Evolutionary conservation across 768 basidiomycete genomes (phyloP).

Genomic region (Hortiboletus flavorubellus): DNA sequence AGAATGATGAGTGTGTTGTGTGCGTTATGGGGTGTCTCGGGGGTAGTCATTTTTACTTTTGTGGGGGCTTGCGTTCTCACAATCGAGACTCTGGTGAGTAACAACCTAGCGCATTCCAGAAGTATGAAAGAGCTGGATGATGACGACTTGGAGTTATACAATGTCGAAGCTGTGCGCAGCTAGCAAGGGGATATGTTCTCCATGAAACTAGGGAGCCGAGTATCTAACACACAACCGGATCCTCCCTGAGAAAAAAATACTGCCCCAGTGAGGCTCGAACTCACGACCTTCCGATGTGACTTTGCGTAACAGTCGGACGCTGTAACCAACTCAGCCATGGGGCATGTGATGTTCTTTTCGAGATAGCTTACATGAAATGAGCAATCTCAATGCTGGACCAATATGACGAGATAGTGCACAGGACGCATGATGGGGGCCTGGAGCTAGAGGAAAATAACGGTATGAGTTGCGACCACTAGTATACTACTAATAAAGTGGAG

Average conservation of each 20-base stretch:
- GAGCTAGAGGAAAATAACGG: not conserved
- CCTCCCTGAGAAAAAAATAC: constrained; percentile 6
- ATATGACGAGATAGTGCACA: not conserved
- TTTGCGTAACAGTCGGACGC: constrained; percentile 65
- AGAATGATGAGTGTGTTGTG: not conserved
- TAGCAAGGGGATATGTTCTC: not conserved
- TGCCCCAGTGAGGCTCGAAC: constrained; percentile 68
- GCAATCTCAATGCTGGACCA: no score
- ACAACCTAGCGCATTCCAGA: no score
- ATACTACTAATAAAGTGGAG: not conserved
- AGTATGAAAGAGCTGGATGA: no score
- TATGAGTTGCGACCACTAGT: no score
- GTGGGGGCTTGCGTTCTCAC: not conserved
- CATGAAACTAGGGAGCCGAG: not conserved
- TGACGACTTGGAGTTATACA: not conserved
- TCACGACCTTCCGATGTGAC: constrained; percentile 59
- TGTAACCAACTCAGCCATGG: constrained; percentile 78
- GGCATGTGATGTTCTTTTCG: constrained; percentile 35
- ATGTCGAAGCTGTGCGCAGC: not conserved
- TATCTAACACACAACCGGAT: no score
- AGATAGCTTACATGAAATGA: not conserved
- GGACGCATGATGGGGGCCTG: not conserved
- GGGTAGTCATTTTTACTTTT: no score
- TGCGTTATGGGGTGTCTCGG: no score
- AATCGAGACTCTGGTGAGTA: not conserved